These are phyloP conservation scores for Rhynchosporium secalis DNA, from an alignment of 2,329 filamentous ascomycete genomes.

Conservation along the genomic window DNA sequence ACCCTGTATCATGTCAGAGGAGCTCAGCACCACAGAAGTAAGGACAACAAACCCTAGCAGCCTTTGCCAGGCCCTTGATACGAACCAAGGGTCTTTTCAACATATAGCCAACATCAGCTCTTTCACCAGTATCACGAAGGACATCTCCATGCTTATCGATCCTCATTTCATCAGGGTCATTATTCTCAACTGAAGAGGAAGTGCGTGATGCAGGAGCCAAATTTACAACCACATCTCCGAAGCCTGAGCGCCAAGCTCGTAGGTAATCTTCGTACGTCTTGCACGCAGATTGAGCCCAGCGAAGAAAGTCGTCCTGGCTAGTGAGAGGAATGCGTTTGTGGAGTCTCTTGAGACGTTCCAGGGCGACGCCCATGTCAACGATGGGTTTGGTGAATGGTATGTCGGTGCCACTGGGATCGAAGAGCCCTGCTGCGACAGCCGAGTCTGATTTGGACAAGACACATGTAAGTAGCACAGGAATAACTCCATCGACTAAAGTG, in stretches of 20 bases:
- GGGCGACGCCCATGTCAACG: conserved; percentile 86
- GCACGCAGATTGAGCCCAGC: conserved; percentile 78
- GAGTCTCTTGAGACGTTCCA: conserved; percentile 78
- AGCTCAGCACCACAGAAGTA: conserved; percentile 21
- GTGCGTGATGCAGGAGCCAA: conserved; percentile 64
- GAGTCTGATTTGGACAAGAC: conserved; percentile 73
- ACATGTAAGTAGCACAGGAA: conserved; percentile 85
- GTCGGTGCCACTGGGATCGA: conserved; percentile 55
- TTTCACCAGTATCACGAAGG: conserved; percentile 66
- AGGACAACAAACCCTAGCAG: conserved; percentile 61
- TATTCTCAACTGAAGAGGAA: conserved; percentile 57
- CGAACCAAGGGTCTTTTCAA: conserved; percentile 86
- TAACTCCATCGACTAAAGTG: conserved; percentile 90
- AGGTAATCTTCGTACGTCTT: conserved; percentile 85
- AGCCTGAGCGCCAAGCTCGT: conserved; percentile 85
- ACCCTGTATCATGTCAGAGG: conserved; percentile 25
- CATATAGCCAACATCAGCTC: conserved; percentile 91
- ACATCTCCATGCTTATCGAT: conserved; percentile 66
- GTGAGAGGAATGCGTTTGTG: conserved; percentile 79
- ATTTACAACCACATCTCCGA: conserved; percentile 92
- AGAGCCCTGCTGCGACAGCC: conserved; percentile 64
- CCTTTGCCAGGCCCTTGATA: conserved; percentile 83
- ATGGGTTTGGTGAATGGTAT: conserved; percentile 77
- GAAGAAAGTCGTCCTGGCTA: conserved; percentile 69
- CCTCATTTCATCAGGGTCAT: conserved; percentile 58